A percentile compares a stretch with the other conserved stretches of the same genome.
Evolutionary conservation across 2,329 filamentous ascomycete species (phyloP).

Genomic region (Phaeosphaeriaceae sp.): DNA sequence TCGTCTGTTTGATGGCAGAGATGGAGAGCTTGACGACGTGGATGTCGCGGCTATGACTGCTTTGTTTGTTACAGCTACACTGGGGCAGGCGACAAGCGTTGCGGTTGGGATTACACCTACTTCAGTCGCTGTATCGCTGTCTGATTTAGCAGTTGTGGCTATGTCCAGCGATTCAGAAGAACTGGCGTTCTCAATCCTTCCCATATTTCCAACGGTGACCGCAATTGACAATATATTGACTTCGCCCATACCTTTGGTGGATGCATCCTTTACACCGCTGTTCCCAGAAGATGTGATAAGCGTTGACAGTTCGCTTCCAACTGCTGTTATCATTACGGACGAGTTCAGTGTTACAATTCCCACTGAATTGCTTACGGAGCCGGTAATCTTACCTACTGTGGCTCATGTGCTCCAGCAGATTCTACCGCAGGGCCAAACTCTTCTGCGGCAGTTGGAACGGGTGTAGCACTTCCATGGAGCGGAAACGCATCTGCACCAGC

Average conservation of each 20-base stretch:
- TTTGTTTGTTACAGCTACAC: slow-evolving; percentile 5
- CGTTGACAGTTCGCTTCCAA: background rate
- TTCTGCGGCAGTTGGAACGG: background rate
- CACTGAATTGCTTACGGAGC: background rate
- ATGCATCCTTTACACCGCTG: background rate
- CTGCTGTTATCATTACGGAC: slow-evolving; percentile 7
- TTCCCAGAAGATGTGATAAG: background rate
- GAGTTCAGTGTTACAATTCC: slow-evolving; percentile 7
- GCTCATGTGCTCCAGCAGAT: background rate
- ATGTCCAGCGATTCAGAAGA: too few relatives aligned
- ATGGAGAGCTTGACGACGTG: slow-evolving; percentile 1
- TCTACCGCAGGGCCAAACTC: background rate
- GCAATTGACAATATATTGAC: slow-evolving; percentile 8
- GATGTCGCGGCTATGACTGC: background rate
- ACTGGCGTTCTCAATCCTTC: slow-evolving; percentile 19
- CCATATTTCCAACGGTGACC: slow-evolving; percentile 11
- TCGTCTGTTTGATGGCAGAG: slow-evolving; percentile 11
- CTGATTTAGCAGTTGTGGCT: too few relatives aligned
- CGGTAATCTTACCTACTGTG: background rate
- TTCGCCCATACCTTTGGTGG: too few relatives aligned
- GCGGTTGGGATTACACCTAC: background rate
- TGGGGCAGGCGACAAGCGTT: background rate
- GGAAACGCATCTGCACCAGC: background rate
- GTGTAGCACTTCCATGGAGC: background rate
- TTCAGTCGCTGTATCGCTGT: too few relatives aligned